Conservation (phyloP, 352 stramenopile genomes). For the Pilasporangium apinafurcum region DNA sequence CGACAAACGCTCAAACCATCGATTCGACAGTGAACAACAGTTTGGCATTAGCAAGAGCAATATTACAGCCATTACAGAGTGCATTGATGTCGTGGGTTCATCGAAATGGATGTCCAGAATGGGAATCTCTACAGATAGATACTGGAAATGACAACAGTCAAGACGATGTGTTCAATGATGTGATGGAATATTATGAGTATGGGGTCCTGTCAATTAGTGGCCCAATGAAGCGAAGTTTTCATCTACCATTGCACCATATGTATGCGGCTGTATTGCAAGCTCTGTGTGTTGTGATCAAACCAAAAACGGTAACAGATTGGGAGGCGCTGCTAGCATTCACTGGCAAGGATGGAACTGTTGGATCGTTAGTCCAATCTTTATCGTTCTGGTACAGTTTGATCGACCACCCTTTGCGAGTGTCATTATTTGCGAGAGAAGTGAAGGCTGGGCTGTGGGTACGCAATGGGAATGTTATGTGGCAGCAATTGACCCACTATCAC, state of each 20-base stretch:
- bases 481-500: slow-evolving; percentile 77
- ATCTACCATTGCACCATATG: slow-evolving; percentile 77
- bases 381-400: slow-evolving; percentile 39
- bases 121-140: slow-evolving; percentile 12
- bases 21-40: too few relatives aligned
- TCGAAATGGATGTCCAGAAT: slow-evolving; percentile 30
- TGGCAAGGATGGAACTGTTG: slow-evolving; percentile 15
- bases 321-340: slow-evolving; percentile 25
- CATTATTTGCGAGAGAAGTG: slow-evolving; percentile 61
- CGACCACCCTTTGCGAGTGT: slow-evolving; percentile 50
- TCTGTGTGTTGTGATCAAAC: slow-evolving; percentile 31
- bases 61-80: slow-evolving; percentile 35
- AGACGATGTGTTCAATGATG: too few relatives aligned
- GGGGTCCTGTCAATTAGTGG: slow-evolving; percentile 11
- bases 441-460: slow-evolving; percentile 71
- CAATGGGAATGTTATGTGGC: slow-evolving; percentile 76
- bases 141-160: not conserved
- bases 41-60: slow-evolving; percentile 27
- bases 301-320: slow-evolving; percentile 38
- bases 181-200: slow-evolving; percentile 38
- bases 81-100: slow-evolving; percentile 21
- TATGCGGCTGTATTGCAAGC: slow-evolving; percentile 50
- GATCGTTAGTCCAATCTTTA: too few relatives aligned
- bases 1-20: too few relatives aligned
- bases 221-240: slow-evolving; percentile 55